These are phyloP conservation scores for Metschnikowia peoriensis DNA, from an alignment of 805 yeast species.

Conservation along the genomic window DNA sequence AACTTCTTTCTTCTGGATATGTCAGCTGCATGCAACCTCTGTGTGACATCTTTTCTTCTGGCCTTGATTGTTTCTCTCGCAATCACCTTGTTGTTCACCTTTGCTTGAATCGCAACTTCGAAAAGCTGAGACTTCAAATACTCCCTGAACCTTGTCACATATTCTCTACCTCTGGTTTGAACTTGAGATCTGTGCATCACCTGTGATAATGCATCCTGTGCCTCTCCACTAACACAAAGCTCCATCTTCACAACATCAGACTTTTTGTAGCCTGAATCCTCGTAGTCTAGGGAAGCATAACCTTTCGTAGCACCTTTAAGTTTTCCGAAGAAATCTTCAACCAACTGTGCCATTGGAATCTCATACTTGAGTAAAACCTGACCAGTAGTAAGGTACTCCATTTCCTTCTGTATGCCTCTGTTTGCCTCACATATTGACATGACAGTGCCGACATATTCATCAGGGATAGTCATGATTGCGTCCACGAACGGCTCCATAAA, in stretches of 20 bases:
- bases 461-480: slow-evolving; percentile 87
- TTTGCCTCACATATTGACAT: slow-evolving; percentile 82
- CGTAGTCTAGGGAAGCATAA: slow-evolving; percentile 91
- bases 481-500: slow-evolving; percentile 85
- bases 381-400: slow-evolving; percentile 73
- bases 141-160: slow-evolving; percentile 80
- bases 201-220: slow-evolving; percentile 90
- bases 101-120: slow-evolving; percentile 91
- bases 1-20: slow-evolving; percentile 85
- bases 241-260: slow-evolving; percentile 86
- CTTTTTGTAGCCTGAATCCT: slow-evolving; percentile 81
- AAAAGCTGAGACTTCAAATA: slow-evolving; percentile 79
- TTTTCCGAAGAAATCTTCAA: slow-evolving; percentile 94
- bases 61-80: slow-evolving; percentile 96
- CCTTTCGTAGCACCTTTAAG: slow-evolving; percentile 88
- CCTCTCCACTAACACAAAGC: slow-evolving; percentile 79
- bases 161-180: slow-evolving; percentile 68
- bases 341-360: slow-evolving; percentile 83
- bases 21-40: slow-evolving; percentile 91
- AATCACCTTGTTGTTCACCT: slow-evolving; percentile 71
- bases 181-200: slow-evolving; percentile 84
- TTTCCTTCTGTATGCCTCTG: slow-evolving; percentile 78
- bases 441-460: slow-evolving; percentile 83
- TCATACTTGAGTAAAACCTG: slow-evolving; percentile 80
- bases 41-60: slow-evolving; percentile 90